phyloP scores from a whole-genome alignment of 1,284 basidiomycete species.

The Cryptococcus wingfieldii region DNA sequence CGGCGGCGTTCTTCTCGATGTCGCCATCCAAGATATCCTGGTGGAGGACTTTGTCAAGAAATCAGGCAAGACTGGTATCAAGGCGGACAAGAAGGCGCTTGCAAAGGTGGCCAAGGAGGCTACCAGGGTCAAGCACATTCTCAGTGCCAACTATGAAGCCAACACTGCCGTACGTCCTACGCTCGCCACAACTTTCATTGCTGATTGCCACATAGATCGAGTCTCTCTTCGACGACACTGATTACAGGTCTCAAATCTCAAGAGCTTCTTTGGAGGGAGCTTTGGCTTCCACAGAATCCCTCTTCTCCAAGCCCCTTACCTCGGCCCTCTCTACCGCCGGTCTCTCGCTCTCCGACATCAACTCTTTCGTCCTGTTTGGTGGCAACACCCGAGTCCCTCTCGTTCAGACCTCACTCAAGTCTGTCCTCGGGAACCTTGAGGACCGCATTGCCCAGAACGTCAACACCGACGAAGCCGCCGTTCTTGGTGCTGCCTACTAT shows the following conservation, averaged over 20 bases:
- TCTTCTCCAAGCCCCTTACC: slow-evolving; percentile 66
- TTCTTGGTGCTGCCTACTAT: slow-evolving; percentile 88
- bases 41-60: slow-evolving; percentile 68
- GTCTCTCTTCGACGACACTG: slow-evolving; percentile 81
- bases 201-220: slow-evolving; percentile 59
- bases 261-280: slow-evolving; percentile 75
- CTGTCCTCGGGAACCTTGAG: slow-evolving; percentile 65
- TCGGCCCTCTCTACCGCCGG: slow-evolving; percentile 70
- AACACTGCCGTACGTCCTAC: slow-evolving; percentile 58
- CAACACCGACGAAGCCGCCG: slow-evolving; percentile 94
- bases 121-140: slow-evolving; percentile 79
- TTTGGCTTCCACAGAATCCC: slow-evolving; percentile 55
- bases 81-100: slow-evolving; percentile 73
- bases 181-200: neutral
- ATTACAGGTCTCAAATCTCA: slow-evolving; percentile 75
- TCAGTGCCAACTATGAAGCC: slow-evolving; percentile 87
- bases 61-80: slow-evolving; percentile 30
- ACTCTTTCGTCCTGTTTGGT: slow-evolving; percentile 86
- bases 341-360: slow-evolving; percentile 62
- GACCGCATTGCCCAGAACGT: slow-evolving; percentile 86
- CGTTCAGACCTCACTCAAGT: slow-evolving; percentile 75
- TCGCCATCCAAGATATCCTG: slow-evolving; percentile 75
- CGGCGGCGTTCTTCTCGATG: slow-evolving; percentile 80
- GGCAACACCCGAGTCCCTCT: slow-evolving; percentile 87
- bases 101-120: slow-evolving; percentile 93